A percentile compares a stretch with the other conserved stretches of the same genome.
These are phyloP conservation scores for Limonium bicolor DNA, from an alignment of 148 eudicot species.

Conservation along the genomic window DNA sequence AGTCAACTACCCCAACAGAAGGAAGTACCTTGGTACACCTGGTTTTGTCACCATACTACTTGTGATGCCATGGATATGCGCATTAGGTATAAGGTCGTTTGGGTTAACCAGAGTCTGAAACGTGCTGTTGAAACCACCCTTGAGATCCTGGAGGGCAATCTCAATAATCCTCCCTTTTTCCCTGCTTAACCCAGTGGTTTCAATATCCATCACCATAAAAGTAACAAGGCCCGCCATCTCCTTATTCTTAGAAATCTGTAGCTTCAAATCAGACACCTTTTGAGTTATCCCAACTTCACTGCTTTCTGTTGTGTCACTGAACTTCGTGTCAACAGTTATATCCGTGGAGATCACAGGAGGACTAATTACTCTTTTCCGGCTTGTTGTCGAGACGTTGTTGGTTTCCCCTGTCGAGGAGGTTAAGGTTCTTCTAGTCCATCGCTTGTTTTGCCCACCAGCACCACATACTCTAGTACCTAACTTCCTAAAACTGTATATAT, in stretches of 20 bases:
- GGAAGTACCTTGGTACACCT: constrained; percentile 67
- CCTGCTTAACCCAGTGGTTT: constrained; percentile 68
- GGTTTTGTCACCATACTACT: constrained; percentile 44
- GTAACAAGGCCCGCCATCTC: constrained; percentile 38
- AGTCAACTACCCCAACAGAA: background rate
- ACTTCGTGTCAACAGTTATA: constrained; percentile 13
- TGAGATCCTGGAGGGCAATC: constrained; percentile 67
- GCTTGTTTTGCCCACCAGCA: constrained; percentile 29
- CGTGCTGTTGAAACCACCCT: constrained; percentile 76
- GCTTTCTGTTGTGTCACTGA: constrained; percentile 17
- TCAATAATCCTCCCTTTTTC: constrained; percentile 48
- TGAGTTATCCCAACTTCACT: constrained; percentile 21
- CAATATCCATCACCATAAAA: constrained; percentile 61
- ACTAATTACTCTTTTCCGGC: constrained; percentile 23
- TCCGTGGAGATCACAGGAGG: constrained; percentile 30
- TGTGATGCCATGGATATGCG: constrained; percentile 42
- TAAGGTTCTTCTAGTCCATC: constrained; percentile 41
- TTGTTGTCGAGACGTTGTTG: constrained; percentile 23
- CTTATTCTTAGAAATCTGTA: constrained; percentile 25
- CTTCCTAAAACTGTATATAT: constrained; percentile 19
- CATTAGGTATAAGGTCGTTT: constrained; percentile 35
- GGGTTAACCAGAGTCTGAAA: constrained; percentile 87
- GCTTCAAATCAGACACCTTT: constrained; percentile 24
- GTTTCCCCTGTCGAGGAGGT: constrained; percentile 18
- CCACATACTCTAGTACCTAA: constrained; percentile 25